These are phyloP conservation scores for Coelastrella sp. DNA, from an alignment of 139 green algal genomes.

Conservation along the genomic window DNA sequence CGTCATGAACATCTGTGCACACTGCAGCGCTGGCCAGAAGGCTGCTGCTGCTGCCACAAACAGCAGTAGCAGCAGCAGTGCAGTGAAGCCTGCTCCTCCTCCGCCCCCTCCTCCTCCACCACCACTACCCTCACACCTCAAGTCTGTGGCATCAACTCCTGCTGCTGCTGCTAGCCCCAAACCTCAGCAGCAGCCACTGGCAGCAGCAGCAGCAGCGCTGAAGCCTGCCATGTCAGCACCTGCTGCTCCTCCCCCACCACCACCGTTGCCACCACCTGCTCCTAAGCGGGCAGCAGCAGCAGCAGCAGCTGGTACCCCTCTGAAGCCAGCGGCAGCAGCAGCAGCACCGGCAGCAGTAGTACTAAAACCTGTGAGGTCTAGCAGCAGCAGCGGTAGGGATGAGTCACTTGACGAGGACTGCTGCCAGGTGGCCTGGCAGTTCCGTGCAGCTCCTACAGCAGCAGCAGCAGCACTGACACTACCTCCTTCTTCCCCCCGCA, in stretches of 20 bases:
- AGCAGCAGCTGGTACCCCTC: neutral
- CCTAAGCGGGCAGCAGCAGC: slow-evolving; percentile 14
- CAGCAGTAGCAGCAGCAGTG: neutral
- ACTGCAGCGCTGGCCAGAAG: neutral
- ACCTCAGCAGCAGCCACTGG: slow-evolving; percentile 2
- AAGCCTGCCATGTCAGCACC: neutral
- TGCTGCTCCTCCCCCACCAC: slow-evolving; percentile 10
- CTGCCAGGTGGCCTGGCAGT: slow-evolving; percentile 1
- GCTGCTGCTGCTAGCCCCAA: slow-evolving; percentile 16
- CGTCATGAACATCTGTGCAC: neutral
- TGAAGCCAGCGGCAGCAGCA: neutral
- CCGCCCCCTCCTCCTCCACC: slow-evolving; percentile 12
- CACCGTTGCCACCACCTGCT: slow-evolving; percentile 8
- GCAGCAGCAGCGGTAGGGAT: neutral
- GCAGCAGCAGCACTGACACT: neutral
- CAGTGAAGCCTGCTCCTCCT: neutral
- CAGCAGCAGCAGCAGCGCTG: slow-evolving; percentile 9
- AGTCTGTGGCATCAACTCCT: neutral
- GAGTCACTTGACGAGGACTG: neutral
- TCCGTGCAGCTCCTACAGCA: slow-evolving; percentile 1
- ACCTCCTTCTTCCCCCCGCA: neutral
- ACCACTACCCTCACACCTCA: neutral
- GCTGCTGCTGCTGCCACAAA: neutral
- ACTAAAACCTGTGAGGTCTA: neutral
- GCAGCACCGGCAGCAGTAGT: slow-evolving; percentile 10